Base-by-base conservation (phyloP, 108 stramenopile species). In the Licmophora abbreviata region DNA sequence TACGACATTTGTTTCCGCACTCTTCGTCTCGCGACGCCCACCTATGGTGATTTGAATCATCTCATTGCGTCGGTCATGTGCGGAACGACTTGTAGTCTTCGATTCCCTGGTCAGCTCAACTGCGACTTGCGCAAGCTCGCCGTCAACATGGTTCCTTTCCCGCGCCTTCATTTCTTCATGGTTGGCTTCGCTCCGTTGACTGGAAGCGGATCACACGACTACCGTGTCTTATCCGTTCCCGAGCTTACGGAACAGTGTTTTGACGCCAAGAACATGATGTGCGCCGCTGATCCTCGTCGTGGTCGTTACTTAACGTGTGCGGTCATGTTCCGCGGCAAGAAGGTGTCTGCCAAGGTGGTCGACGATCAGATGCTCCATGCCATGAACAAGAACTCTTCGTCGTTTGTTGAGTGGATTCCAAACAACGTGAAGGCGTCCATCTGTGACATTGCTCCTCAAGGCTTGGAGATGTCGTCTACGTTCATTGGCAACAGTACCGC, bases 351-450 rank as follows among this genome's bases (percentile, higher is more conserved):
- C 61, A 77, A 79, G 73, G 80, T 77, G 63, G 80, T 81, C 26
- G 81, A 83, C 49, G 81, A 83, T 44, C 83, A 88, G 61, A 90
- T 90, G 88, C 71, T 83, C 43, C 81, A 87, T 45, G 79, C 85
- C 46, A 77, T 86, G n/a, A 85, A 70, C 81, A 90, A 90, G 85
- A 90, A 90, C 79, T 74, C 74, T 11, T 71, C 77, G 37, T 85
- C 82, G 63, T 90, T 90, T 59, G 88, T 90, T 41, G 88, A 90
- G 56, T 90, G 88, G 88, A 90, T 90, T 49, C 88, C 88, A 51
- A 90, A 90, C 69, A 90, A 90, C 70, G 63, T 87, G 47, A 90
- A 90, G 78, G 78, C 88, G 17, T 87, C 88, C 37, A 86, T 90
- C 28, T 90, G 88, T 48, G 85, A 90, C 61, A 79, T 90, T 34